Evolutionary conservation across 2,329 filamentous ascomycete genomes (phyloP).

Genomic region (Diplodia corticola): DNA sequence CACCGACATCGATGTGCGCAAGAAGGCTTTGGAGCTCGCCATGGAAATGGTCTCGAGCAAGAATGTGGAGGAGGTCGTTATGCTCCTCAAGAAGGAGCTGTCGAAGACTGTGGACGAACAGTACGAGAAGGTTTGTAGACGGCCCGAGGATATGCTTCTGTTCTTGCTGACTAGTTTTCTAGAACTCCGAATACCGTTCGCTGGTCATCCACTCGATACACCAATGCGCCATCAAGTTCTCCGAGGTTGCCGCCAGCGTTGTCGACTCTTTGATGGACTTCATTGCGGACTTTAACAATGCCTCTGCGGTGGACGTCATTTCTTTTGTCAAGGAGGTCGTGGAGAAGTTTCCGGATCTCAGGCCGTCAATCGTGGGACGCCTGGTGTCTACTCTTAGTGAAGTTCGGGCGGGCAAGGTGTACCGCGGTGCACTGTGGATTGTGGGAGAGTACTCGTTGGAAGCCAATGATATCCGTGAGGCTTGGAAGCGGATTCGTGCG

Average conservation of each 20-base stretch:
- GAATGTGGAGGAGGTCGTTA: constrained; percentile 95
- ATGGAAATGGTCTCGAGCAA: constrained; percentile 98
- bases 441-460: constrained; percentile 96
- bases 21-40: constrained; percentile 85
- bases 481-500: constrained; percentile 92
- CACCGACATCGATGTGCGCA: constrained; percentile 91
- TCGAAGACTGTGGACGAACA: constrained; percentile 97
- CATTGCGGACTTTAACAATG: constrained; percentile 96
- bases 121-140: constrained; percentile 71
- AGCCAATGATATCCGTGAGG: constrained; percentile 89
- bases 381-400: constrained; percentile 88
- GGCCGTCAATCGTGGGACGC: constrained; percentile 82
- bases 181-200: constrained; percentile 89
- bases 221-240: constrained; percentile 98
- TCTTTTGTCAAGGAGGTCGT: constrained; percentile 99
- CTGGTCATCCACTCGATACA: constrained; percentile 96
- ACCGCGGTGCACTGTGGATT: constrained; percentile 95
- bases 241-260: constrained; percentile 93
- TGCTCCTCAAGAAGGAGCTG: constrained; percentile 95
- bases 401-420: constrained; percentile 95
- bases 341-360: constrained; percentile 91
- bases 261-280: constrained; percentile 98
- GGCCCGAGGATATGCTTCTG: no score
- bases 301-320: constrained; percentile 94
- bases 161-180: neutral